Conservation (phyloP, 129 eudicot species). For the Flaveria bidentis region DNA sequence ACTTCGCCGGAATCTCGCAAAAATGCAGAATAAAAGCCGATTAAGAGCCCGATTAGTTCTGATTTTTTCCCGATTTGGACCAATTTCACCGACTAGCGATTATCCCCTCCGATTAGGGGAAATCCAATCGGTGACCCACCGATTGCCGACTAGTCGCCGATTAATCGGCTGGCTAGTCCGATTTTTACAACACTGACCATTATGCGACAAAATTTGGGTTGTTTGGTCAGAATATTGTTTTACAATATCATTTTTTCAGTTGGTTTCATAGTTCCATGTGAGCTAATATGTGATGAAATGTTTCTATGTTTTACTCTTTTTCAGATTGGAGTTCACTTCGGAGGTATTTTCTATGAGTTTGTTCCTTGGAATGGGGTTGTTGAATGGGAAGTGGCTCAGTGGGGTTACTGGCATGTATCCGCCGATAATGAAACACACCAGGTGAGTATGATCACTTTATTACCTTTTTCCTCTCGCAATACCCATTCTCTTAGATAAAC, state of each 20-base stretch:
- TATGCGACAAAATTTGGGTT: background rate
- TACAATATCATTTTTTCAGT: background rate
- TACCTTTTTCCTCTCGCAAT: constrained; percentile 6
- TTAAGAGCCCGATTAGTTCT: too few relatives aligned
- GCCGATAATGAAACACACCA: constrained; percentile 72
- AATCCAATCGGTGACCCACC: too few relatives aligned
- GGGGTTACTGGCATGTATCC: constrained; percentile 84
- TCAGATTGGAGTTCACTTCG: constrained; percentile 89
- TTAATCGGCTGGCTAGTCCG: too few relatives aligned
- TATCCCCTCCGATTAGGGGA: too few relatives aligned
- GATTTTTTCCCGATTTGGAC: too few relatives aligned
- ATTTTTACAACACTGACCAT: too few relatives aligned
- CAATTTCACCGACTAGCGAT: too few relatives aligned
- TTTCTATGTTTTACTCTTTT: constrained; percentile 23
- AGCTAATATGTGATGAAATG: background rate
- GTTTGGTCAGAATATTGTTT: background rate
- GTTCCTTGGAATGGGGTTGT: constrained; percentile 96
- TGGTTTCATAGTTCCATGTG: background rate
- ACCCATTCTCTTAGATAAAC: constrained; percentile 8
- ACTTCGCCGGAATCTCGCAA: too few relatives aligned
- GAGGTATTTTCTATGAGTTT: constrained; percentile 86
- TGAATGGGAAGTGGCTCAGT: constrained; percentile 80
- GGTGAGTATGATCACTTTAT: constrained; percentile 38
- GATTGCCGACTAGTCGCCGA: too few relatives aligned
- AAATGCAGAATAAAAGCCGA: too few relatives aligned